phyloP scores from a whole-genome alignment of 2,329 filamentous ascomycete genomes.

The Xylariales sp. region DNA sequence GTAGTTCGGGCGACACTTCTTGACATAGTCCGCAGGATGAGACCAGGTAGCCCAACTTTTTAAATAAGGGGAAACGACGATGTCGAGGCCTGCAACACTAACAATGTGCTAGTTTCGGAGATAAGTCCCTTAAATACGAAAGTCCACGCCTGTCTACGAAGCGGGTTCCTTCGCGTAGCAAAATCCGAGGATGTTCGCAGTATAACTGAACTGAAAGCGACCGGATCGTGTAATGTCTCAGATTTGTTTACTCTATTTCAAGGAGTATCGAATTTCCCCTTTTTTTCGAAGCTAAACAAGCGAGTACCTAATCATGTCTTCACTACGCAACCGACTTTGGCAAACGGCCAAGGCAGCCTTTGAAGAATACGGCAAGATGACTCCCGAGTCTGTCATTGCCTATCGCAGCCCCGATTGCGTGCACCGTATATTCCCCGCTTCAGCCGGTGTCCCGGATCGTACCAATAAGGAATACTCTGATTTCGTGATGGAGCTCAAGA shows the following conservation, averaged over 20 bases:
- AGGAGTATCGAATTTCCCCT: neutral
- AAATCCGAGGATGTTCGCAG: neutral
- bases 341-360: slow-evolving; percentile 28
- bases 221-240: neutral
- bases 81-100: too few species aligned
- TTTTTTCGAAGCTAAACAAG: neutral
- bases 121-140: slow-evolving; percentile 3
- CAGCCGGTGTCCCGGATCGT: slow-evolving; percentile 18
- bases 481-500: slow-evolving; percentile 33
- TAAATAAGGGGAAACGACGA: too few species aligned
- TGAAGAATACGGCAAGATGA: slow-evolving; percentile 29
- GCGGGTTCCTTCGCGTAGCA: neutral
- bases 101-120: slow-evolving; percentile 1
- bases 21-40: too few species aligned
- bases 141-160: neutral
- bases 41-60: too few species aligned
- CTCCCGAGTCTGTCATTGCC: slow-evolving; percentile 27
- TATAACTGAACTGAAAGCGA: neutral
- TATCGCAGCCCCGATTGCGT: slow-evolving; percentile 30
- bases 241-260: neutral
- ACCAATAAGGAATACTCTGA: slow-evolving; percentile 31
- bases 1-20: too few species aligned
- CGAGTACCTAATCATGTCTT: slow-evolving; percentile 12
- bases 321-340: slow-evolving; percentile 27
- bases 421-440: slow-evolving; percentile 27